Conservation (phyloP, 1,284 basidiomycete genomes). For the Pyrrhoderma noxium region DNA sequence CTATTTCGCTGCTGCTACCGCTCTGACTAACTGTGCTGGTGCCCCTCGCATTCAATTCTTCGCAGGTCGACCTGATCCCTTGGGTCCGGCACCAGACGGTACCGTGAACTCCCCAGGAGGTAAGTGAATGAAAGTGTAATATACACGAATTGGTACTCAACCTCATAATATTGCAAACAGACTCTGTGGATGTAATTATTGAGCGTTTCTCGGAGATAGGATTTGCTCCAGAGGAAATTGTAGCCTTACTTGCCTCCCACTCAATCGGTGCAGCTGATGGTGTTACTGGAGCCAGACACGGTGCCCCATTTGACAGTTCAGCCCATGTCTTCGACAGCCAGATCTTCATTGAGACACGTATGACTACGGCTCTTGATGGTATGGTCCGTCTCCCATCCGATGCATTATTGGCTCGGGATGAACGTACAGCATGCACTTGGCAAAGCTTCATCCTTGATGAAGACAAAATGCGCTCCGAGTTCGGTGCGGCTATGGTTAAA, state of each 20-base stretch:
- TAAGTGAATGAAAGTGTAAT: slow-evolving; percentile 5
- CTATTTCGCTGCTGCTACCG: slow-evolving; percentile 26
- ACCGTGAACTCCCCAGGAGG: slow-evolving; percentile 34
- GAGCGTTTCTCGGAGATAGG: slow-evolving; percentile 35
- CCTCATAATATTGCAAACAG: slow-evolving; percentile 21
- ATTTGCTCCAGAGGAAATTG: slow-evolving; percentile 33
- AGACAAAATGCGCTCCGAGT: slow-evolving; percentile 27
- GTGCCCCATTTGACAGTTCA: slow-evolving; percentile 36
- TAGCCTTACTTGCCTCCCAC: slow-evolving; percentile 37
- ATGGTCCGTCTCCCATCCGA: slow-evolving; percentile 39
- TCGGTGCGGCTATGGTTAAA: slow-evolving; percentile 24
- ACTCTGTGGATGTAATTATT: slow-evolving; percentile 33
- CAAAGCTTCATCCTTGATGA: slow-evolving; percentile 33
- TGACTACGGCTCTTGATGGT: slow-evolving; percentile 24
- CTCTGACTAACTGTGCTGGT: slow-evolving; percentile 33
- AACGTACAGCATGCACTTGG: slow-evolving; percentile 33
- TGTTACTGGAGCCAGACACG: slow-evolving; percentile 22
- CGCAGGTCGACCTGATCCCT: slow-evolving; percentile 29
- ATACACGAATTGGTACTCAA: too few species aligned
- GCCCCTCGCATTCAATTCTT: slow-evolving; percentile 35
- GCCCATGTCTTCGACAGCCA: slow-evolving; percentile 32
- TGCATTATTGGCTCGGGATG: slow-evolving; percentile 25
- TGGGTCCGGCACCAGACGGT: slow-evolving; percentile 30
- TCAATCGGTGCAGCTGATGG: slow-evolving; percentile 31
- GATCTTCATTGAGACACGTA: slow-evolving; percentile 33